Evolutionary conservation across 805 yeast species (phyloP).

Genomic region (Myxozyma monticola): DNA sequence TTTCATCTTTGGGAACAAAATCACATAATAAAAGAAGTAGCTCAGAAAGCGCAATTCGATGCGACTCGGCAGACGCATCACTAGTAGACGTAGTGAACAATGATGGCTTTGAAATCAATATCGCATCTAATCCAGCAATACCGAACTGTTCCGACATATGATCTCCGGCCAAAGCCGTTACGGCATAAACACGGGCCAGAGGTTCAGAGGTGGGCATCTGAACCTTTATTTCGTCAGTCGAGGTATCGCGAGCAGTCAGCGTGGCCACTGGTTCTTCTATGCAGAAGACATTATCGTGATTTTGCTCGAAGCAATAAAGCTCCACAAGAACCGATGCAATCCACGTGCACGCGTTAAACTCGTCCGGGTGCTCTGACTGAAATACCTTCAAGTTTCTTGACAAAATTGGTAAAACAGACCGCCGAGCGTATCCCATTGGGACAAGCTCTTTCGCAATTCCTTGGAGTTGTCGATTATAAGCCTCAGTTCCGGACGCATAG

Average conservation of each 20-base stretch:
- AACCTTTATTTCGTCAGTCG: too few species aligned
- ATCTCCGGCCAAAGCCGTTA: neutral
- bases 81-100: slow-evolving; percentile 53
- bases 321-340: slow-evolving; percentile 50
- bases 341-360: slow-evolving; percentile 45
- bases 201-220: neutral
- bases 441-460: slow-evolving; percentile 8
- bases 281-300: slow-evolving; percentile 55
- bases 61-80: slow-evolving; percentile 66
- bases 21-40: slow-evolving; percentile 48
- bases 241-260: too few species aligned
- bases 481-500: neutral
- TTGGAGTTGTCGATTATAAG: neutral
- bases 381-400: slow-evolving; percentile 46
- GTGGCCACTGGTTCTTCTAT: slow-evolving; percentile 54
- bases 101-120: slow-evolving; percentile 23
- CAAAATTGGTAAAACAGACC: slow-evolving; percentile 65
- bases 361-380: neutral
- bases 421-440: slow-evolving; percentile 52
- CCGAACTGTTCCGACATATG: slow-evolving; percentile 1
- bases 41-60: slow-evolving; percentile 60
- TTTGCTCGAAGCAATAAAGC: slow-evolving; percentile 53
- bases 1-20: slow-evolving; percentile 34
- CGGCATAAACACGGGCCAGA: neutral
- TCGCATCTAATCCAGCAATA: slow-evolving; percentile 36